These are phyloP conservation scores for Fusarium palustre DNA, from an alignment of 2,329 filamentous ascomycete species.

Conservation along the genomic window DNA sequence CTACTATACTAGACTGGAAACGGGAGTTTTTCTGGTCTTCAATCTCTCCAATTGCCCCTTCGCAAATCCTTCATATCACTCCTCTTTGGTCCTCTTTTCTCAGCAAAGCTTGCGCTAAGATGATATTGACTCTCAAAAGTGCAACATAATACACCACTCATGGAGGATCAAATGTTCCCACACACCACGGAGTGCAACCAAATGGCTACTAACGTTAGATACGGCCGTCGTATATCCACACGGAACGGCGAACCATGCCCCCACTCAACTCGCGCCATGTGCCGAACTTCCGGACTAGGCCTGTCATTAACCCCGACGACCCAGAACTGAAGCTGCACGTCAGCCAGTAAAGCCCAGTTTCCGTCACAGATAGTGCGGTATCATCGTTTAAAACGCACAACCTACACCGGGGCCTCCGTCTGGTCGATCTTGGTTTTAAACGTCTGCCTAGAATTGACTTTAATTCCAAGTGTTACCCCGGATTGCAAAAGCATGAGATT, in stretches of 20 bases:
- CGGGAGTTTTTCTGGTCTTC: slow-evolving; percentile 13
- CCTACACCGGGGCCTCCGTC: slow-evolving; percentile 17
- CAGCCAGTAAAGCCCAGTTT: slow-evolving; percentile 22
- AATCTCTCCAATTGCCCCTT: slow-evolving; percentile 16
- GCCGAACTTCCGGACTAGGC: slow-evolving; percentile 44
- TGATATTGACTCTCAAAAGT: slow-evolving; percentile 20
- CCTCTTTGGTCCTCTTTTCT: slow-evolving; percentile 28
- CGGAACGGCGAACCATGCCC: slow-evolving; percentile 37
- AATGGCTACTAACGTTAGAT: slow-evolving; percentile 20
- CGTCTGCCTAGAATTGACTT: slow-evolving; percentile 17
- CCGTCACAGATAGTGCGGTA: slow-evolving; percentile 16
- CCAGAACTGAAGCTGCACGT: slow-evolving; percentile 32
- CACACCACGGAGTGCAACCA: slow-evolving; percentile 25
- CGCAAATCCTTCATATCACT: slow-evolving; percentile 31
- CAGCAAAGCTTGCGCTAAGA: slow-evolving; percentile 23
- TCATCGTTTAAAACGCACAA: slow-evolving; percentile 26
- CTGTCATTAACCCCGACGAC: slow-evolving; percentile 38
- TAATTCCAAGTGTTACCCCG: neutral
- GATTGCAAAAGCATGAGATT: neutral
- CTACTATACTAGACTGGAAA: slow-evolving; percentile 19
- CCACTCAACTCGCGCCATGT: slow-evolving; percentile 43
- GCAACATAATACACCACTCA: slow-evolving; percentile 21
- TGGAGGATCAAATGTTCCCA: slow-evolving; percentile 15
- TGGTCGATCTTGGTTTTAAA: slow-evolving; percentile 33
- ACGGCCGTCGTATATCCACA: slow-evolving; percentile 23